A percentile compares a stretch with the other conserved stretches of the same genome.
phyloP scores from a whole-genome alignment of 352 stramenopile genomes.

The Phytopythium boreale region DNA sequence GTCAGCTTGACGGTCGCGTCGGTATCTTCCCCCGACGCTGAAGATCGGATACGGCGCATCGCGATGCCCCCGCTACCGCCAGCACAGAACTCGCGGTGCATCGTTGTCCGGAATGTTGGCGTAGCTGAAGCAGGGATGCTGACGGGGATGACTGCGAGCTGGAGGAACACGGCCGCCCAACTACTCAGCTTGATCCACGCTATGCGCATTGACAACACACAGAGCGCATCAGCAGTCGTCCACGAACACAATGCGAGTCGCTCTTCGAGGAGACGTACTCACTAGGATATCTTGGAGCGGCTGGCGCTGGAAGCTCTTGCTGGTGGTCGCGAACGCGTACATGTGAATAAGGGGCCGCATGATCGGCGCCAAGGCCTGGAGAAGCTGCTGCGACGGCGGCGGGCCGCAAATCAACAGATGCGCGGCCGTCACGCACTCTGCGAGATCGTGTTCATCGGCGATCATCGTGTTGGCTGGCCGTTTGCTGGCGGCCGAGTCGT shows the following conservation, averaged over 20 bases:
- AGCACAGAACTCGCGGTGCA: conserved; percentile 49
- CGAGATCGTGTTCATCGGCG: conserved; percentile 45
- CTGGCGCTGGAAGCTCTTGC: conserved; percentile 61
- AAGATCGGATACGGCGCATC: conserved; percentile 20
- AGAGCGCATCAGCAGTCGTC: not conserved
- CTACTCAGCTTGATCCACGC: conserved; percentile 32
- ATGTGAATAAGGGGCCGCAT: conserved; percentile 69
- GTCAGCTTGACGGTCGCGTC: conserved; percentile 9
- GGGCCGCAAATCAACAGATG: conserved; percentile 67
- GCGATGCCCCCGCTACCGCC: conserved; percentile 59
- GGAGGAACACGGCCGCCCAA: conserved; percentile 35
- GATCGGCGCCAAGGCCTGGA: conserved; percentile 42
- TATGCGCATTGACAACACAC: conserved; percentile 1
- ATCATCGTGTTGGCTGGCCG: conserved; percentile 8
- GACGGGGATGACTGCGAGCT: conserved; percentile 53
- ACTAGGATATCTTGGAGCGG: conserved; percentile 49
- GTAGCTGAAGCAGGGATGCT: conserved; percentile 30
- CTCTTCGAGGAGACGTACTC: conserved; percentile 21
- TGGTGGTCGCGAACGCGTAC: conserved; percentile 57
- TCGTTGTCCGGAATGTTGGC: not conserved
- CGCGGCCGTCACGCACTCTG: conserved; percentile 45
- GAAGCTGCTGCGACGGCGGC: conserved; percentile 46
- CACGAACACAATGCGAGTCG: not conserved
- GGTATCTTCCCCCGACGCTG: not conserved
- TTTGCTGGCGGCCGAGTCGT: conserved; percentile 13